Evolutionary conservation across 345 rosid species (phyloP).

Genomic region (Corymbia maculata): DNA sequence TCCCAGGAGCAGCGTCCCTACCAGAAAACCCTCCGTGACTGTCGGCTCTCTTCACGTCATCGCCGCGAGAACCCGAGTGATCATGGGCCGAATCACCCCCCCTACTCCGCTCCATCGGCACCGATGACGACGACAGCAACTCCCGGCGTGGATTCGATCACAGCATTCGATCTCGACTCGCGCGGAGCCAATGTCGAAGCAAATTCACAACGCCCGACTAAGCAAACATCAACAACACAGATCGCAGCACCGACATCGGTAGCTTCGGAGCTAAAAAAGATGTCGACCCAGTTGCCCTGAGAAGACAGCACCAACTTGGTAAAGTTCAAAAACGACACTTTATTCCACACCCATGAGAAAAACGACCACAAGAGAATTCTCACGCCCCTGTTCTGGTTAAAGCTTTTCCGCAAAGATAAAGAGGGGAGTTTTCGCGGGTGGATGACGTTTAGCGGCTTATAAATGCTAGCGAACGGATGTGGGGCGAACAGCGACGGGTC

Average conservation of each 20-base stretch:
- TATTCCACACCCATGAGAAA: neutral
- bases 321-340: neutral
- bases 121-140: neutral
- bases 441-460: neutral
- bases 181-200: neutral
- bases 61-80: slow-evolving; percentile 5
- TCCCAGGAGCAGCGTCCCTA: slow-evolving; percentile 31
- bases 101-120: neutral
- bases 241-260: neutral
- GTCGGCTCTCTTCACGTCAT: slow-evolving; percentile 18
- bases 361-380: neutral
- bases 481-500: neutral
- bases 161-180: neutral
- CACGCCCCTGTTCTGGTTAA: neutral
- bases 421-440: rapidly evolving
- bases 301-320: neutral
- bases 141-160: neutral
- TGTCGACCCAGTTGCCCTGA: neutral
- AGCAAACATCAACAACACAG: neutral
- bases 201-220: neutral
- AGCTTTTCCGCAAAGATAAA: neutral
- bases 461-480: neutral
- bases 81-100: slow-evolving; percentile 8
- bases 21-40: neutral
- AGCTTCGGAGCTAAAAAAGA: neutral